Evolutionary conservation across 352 stramenopile genomes (phyloP).

Genomic region (Phytophthora brassicae): DNA sequence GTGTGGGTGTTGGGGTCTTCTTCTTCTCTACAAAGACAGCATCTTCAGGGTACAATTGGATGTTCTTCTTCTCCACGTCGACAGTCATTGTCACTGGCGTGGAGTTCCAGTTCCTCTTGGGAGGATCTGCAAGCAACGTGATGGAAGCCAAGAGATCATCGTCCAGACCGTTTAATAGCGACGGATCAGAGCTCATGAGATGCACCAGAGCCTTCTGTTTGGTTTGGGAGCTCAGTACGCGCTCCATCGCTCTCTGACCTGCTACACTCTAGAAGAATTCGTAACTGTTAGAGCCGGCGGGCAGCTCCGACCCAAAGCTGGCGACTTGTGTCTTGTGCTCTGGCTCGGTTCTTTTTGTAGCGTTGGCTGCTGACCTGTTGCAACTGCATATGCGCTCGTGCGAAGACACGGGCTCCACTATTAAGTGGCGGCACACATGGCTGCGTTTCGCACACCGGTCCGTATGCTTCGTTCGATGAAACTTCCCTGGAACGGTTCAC

Average conservation of each 20-base stretch:
- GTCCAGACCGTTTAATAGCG: slow-evolving; percentile 42
- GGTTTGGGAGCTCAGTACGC: slow-evolving; percentile 30
- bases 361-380: background rate
- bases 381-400: slow-evolving; percentile 25
- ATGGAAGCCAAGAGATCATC: slow-evolving; percentile 41
- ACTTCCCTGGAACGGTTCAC: slow-evolving; percentile 29
- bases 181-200: slow-evolving; percentile 48
- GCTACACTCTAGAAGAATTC: slow-evolving; percentile 8
- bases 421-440: slow-evolving; percentile 17
- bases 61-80: slow-evolving; percentile 13
- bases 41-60: slow-evolving; percentile 32
- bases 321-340: background rate
- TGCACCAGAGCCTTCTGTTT: slow-evolving; percentile 52
- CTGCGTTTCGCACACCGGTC: slow-evolving; percentile 17
- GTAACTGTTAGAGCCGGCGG: slow-evolving; percentile 17
- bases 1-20: background rate
- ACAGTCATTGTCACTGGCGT: background rate
- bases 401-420: slow-evolving; percentile 28
- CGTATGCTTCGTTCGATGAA: slow-evolving; percentile 25
- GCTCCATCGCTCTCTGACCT: slow-evolving; percentile 24
- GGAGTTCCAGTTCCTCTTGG: slow-evolving; percentile 3
- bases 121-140: slow-evolving; percentile 27
- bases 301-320: slow-evolving; percentile 8
- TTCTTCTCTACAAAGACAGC: slow-evolving; percentile 14
- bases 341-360: slow-evolving; percentile 19